Base-by-base conservation (phyloP, 2,329 filamentous ascomycete species). In the Stagonosporopsis cucurbitacearum region DNA sequence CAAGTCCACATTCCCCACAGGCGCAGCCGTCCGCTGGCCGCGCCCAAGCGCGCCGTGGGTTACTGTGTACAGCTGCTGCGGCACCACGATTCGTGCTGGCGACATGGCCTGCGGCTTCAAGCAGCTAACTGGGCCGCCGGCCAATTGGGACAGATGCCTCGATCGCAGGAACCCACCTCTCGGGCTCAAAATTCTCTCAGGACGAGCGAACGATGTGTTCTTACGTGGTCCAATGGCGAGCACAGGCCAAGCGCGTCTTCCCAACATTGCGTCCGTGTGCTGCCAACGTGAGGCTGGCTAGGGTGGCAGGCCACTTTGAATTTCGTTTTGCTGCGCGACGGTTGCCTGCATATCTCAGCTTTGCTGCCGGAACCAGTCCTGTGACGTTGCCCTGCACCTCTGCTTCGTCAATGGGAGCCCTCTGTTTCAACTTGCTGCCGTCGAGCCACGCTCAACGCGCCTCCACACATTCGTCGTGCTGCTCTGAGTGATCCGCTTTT, bases 161-260 rank as follows among this genome's bases (percentile, higher is more conserved):
- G 43, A 55, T 50, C 45, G 57, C 60, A 49, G 55, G 57, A 69
- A 54, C 67, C 67, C 69, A 69, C 67, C 60, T 63, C 45, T 60
- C 62, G 63, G 65, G 60, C 57, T 66, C 57, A 59, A 59, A 65
- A 60, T 63, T 66, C 70, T 65, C 65, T 67, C 63, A 65, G 46
- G 48, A 48, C 64, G 54, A 63, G 63, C 68, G 60, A 67, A 69
- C 62, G 60, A 63, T 60, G 57, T 57, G 60, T 59, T 55, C 62
- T 58, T 64, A 74, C 73, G 73, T 75, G 73, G 73, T 67, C 72
- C 71, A 75, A 71, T 75, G 40, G 60, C 45, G 59, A 58, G 53
- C 57, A 62, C 63, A 60, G 61, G 65, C 66, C 66, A 67, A 67
- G 64, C 53, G 50, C 54, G 50, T 57, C 57, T 60, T 63, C 50